Evolutionary conservation across 1,284 basidiomycete genomes (phyloP).

Genomic region (Porodaedalea pini): DNA sequence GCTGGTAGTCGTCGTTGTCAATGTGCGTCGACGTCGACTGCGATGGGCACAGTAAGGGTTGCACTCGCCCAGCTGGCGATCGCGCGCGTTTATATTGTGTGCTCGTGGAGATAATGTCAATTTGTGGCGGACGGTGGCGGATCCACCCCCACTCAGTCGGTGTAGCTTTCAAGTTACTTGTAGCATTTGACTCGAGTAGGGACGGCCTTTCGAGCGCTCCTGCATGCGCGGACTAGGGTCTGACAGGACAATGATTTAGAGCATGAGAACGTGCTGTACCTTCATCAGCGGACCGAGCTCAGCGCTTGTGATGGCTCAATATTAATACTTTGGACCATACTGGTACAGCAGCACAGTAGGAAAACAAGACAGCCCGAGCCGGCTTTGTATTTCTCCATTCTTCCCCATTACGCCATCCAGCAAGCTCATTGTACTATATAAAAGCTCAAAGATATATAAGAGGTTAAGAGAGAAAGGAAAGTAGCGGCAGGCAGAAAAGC

Average conservation of each 20-base stretch:
- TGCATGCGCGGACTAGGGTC: neutral
- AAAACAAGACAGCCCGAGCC: conserved; percentile 2
- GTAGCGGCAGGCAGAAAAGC: neutral
- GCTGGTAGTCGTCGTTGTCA: conserved; percentile 1
- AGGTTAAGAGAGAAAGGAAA: conserved; percentile 6
- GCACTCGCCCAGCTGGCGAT: neutral
- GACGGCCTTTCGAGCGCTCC: neutral
- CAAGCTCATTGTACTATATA: conserved; percentile 13
- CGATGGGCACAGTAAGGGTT: neutral
- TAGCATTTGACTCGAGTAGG: neutral
- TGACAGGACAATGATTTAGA: neutral
- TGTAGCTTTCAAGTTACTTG: neutral
- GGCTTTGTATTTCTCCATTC: conserved; percentile 11
- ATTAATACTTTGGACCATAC: neutral
- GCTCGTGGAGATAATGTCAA: neutral
- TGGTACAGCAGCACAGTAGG: neutral
- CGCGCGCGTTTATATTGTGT: neutral
- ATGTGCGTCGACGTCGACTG: neutral
- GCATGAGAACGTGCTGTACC: neutral
- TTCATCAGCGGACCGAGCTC: neutral
- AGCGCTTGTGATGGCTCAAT: neutral
- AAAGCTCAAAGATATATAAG: conserved; percentile 4
- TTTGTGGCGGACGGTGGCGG: neutral
- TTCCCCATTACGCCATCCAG: neutral
- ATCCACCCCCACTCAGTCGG: neutral